These are phyloP conservation scores for Podospora comata DNA, from an alignment of 495 filamentous ascomycete species.

Conservation along the genomic window DNA sequence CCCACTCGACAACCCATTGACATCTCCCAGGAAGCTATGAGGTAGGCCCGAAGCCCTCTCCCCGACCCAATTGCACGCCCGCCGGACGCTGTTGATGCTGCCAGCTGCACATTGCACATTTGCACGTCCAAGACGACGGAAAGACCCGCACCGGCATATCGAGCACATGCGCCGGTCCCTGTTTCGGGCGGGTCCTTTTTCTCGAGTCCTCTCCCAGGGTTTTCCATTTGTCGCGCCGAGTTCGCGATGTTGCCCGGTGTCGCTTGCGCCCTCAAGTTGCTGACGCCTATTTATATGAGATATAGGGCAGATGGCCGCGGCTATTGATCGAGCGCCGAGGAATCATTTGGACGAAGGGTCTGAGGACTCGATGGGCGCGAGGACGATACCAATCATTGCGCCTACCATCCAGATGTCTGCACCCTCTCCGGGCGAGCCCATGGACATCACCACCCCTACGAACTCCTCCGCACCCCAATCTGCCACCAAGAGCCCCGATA, in stretches of 20 bases:
- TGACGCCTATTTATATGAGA: slow-evolving; percentile 9
- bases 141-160: slow-evolving; percentile 2
- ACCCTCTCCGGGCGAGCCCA: slow-evolving; percentile 49
- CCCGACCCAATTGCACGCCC: neutral
- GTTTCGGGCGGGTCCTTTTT: slow-evolving; percentile 11
- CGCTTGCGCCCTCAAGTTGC: slow-evolving; percentile 18
- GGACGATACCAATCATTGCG: slow-evolving; percentile 49
- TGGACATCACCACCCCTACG: slow-evolving; percentile 50
- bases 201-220: neutral
- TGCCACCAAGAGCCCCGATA: slow-evolving; percentile 46
- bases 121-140: neutral
- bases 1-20: slow-evolving; percentile 16
- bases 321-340: slow-evolving; percentile 47
- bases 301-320: slow-evolving; percentile 49
- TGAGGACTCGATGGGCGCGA: slow-evolving; percentile 42
- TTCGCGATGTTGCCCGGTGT: slow-evolving; percentile 17
- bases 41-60: slow-evolving; percentile 20
- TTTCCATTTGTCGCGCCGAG: slow-evolving; percentile 11
- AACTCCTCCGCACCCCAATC: slow-evolving; percentile 43
- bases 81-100: neutral
- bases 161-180: slow-evolving; percentile 10
- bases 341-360: slow-evolving; percentile 37
- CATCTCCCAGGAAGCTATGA: slow-evolving; percentile 24
- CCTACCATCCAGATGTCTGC: slow-evolving; percentile 51
- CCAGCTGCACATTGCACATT: neutral